Evolutionary conservation across 805 yeast species (phyloP).

Genomic region (Lachancea fermentati): DNA sequence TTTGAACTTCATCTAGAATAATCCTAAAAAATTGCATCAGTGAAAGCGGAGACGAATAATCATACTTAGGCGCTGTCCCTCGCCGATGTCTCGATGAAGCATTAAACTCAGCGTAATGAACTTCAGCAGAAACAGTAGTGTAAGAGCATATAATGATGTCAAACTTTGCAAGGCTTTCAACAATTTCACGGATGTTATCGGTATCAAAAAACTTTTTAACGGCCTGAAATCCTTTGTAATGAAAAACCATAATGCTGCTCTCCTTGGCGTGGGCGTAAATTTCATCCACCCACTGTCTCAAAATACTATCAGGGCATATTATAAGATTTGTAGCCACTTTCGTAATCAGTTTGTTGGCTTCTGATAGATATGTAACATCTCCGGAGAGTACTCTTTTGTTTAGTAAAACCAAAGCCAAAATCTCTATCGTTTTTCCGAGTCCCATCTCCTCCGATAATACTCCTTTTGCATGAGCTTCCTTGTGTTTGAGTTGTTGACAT

Average conservation of each 20-base stretch:
- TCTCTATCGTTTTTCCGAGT: conserved; percentile 57
- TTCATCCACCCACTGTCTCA: conserved; percentile 84
- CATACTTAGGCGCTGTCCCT: conserved; percentile 33
- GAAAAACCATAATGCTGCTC: conserved; percentile 47
- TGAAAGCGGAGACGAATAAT: conserved; percentile 78
- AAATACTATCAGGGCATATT: conserved; percentile 79
- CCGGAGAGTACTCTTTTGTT: conserved; percentile 46
- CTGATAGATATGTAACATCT: conserved; percentile 11
- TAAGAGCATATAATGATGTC: conserved; percentile 85
- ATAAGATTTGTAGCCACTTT: conserved; percentile 70
- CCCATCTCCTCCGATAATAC: conserved; percentile 44
- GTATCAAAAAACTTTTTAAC: conserved; percentile 27
- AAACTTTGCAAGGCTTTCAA: conserved; percentile 48
- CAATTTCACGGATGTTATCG: conserved; percentile 32
- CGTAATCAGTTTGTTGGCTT: conserved; percentile 20
- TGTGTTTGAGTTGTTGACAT: conserved; percentile 7
- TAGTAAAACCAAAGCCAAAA: conserved; percentile 55
- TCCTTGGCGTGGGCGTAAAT: conserved; percentile 38
- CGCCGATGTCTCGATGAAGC: conserved; percentile 38
- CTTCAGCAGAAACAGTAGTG: conserved; percentile 60
- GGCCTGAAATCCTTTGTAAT: conserved; percentile 53
- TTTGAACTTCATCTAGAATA: conserved; percentile 89
- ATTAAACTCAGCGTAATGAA: conserved; percentile 72
- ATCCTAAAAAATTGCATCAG: conserved; percentile 84
- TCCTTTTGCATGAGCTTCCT: conserved; percentile 39